Evolutionary conservation across 768 basidiomycete species (phyloP).

Genomic region (Panaeolus papilionaceus): DNA sequence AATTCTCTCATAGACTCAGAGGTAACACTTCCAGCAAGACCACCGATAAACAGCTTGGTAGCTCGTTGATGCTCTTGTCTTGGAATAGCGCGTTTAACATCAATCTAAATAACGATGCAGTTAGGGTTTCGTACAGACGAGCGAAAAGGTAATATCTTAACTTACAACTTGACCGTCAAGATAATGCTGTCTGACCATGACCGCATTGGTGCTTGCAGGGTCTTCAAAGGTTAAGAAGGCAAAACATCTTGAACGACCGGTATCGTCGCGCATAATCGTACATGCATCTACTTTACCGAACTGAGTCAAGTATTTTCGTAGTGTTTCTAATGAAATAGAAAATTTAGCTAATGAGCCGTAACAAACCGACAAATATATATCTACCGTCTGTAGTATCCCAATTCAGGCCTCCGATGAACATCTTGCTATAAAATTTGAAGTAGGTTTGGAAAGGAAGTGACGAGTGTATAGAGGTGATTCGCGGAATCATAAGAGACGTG

Average conservation of each 20-base stretch:
- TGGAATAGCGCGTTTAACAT: conserved; percentile 99
- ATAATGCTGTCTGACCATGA: conserved; percentile 94
- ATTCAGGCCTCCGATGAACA: conserved; percentile 99
- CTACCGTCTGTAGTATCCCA: conserved; percentile 99
- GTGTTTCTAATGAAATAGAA: conserved; percentile 59
- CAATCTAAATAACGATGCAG: conserved; percentile 67
- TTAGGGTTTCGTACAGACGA: conserved; percentile 17
- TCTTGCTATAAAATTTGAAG: conserved; percentile 77
- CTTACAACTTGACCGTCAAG: conserved; percentile 97
- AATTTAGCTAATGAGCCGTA: conserved; percentile 39
- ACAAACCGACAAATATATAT: conserved; percentile 46
- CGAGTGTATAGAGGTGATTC: conserved; percentile 27
- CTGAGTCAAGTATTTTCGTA: conserved; percentile 90
- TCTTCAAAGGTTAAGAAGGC: conserved; percentile 99
- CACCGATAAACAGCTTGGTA: conserved; percentile 96
- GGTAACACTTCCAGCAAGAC: conserved; percentile 89
- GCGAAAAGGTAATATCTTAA: conserved; percentile 28
- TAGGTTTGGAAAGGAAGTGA: conserved; percentile 23
- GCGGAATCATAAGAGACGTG: conserved; percentile 32
- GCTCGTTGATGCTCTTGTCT: conserved; percentile 93
- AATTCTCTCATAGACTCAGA: conserved; percentile 93
- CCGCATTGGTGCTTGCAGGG: conserved; percentile 90
- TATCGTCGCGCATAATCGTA: conserved; percentile 98
- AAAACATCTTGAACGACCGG: conserved; percentile 95
- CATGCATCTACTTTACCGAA: conserved; percentile 98